Evolutionary conservation across 2,329 filamentous ascomycete genomes (phyloP).

Genomic region (Fusarium setosum): DNA sequence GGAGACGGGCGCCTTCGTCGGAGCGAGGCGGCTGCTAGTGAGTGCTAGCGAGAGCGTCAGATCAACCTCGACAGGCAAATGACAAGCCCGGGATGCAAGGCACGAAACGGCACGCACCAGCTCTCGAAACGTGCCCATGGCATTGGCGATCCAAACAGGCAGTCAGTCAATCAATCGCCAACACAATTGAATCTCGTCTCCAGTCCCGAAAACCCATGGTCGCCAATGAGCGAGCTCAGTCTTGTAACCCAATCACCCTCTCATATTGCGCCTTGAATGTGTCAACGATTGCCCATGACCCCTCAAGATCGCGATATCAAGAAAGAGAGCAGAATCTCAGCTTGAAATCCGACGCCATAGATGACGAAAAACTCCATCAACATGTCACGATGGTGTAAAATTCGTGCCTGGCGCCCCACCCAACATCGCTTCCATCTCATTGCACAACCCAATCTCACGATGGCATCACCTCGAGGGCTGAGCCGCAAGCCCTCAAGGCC

Average conservation of each 20-base stretch:
- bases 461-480: constrained; percentile 38
- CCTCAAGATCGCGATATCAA: background rate
- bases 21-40: constrained; percentile 33
- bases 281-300: constrained; percentile 3
- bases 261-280: constrained; percentile 6
- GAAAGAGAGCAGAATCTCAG: background rate
- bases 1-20: constrained; percentile 30
- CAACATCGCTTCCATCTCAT: constrained; percentile 25
- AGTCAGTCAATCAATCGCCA: constrained; percentile 25
- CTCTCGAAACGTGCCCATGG: constrained; percentile 36
- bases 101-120: constrained; percentile 27
- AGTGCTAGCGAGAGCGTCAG: background rate
- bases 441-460: constrained; percentile 43
- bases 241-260: constrained; percentile 1
- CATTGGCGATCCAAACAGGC: constrained; percentile 3
- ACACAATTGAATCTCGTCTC: background rate
- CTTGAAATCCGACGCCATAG: background rate
- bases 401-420: constrained; percentile 27
- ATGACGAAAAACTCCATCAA: constrained; percentile 19
- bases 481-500: constrained; percentile 9
- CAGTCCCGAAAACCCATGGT: background rate
- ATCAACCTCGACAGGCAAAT: background rate
- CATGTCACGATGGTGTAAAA: constrained; percentile 10
- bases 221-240: background rate
- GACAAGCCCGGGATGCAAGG: constrained; percentile 21